Evolutionary conservation across 305 asterid species (phyloP).

Genomic region (Fraxinus xanthoxyloides): DNA sequence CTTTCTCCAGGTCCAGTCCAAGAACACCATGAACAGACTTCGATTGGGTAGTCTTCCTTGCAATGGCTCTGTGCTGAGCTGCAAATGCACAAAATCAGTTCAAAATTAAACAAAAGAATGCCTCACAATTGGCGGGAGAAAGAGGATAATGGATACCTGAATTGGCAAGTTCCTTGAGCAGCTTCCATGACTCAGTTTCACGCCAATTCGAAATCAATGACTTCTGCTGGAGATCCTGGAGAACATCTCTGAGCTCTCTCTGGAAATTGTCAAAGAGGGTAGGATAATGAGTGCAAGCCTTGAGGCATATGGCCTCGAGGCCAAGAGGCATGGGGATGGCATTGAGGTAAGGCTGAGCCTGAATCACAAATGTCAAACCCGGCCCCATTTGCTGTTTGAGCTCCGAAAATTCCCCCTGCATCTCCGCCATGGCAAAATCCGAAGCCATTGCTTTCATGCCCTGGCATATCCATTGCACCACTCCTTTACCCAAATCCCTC

Average conservation of each 20-base stretch:
- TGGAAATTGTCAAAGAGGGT: slow-evolving; percentile 95
- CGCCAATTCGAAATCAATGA: slow-evolving; percentile 69
- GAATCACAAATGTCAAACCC: slow-evolving; percentile 79
- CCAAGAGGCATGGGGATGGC: slow-evolving; percentile 93
- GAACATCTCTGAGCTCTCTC: slow-evolving; percentile 86
- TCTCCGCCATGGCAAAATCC: slow-evolving; percentile 67
- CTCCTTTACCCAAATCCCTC: slow-evolving; percentile 78
- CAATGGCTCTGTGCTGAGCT: slow-evolving; percentile 92
- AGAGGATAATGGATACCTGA: slow-evolving; percentile 48
- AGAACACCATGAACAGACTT: slow-evolving; percentile 56
- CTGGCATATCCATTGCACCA: slow-evolving; percentile 72
- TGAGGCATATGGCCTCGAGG: slow-evolving; percentile 76
- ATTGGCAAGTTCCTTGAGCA: slow-evolving; percentile 77
- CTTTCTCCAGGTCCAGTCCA: slow-evolving; percentile 70
- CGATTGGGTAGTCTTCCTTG: slow-evolving; percentile 58
- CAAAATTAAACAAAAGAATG: slow-evolving; percentile 2
- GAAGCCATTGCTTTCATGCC: slow-evolving; percentile 92
- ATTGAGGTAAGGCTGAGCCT: slow-evolving; percentile 90
- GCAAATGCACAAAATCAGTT: slow-evolving; percentile 34
- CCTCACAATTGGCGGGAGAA: neutral
- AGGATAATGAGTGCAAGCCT: slow-evolving; percentile 91
- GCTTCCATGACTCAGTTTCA: slow-evolving; percentile 79
- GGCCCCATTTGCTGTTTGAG: slow-evolving; percentile 73
- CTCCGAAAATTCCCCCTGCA: slow-evolving; percentile 72
- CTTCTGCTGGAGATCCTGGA: slow-evolving; percentile 60